Evolutionary conservation across 129 eudicot genomes (phyloP).

Genomic region (Flaveria linearis): DNA sequence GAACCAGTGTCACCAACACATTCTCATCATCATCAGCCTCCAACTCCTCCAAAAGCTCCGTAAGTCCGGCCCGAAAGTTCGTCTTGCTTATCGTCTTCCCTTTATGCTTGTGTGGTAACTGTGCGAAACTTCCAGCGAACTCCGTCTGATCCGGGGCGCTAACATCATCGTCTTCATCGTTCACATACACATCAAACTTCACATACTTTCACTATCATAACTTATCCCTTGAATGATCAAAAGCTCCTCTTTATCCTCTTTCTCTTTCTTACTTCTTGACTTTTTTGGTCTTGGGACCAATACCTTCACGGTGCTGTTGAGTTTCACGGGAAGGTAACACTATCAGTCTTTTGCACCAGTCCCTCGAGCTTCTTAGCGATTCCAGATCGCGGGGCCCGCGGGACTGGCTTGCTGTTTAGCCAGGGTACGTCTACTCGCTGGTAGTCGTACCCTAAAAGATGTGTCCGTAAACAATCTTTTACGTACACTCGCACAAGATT

Average conservation of each 20-base stretch:
- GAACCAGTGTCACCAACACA: slow-evolving; percentile 51
- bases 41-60: slow-evolving; percentile 59
- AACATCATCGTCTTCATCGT: slow-evolving; percentile 56
- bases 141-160: slow-evolving; percentile 55
- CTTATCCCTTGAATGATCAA: slow-evolving; percentile 51
- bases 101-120: slow-evolving; percentile 45
- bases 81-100: slow-evolving; percentile 39
- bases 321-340: slow-evolving; percentile 31
- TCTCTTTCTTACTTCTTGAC: slow-evolving; percentile 48
- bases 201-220: slow-evolving; percentile 44
- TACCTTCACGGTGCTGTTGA: slow-evolving; percentile 44
- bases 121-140: slow-evolving; percentile 61
- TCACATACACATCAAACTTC: slow-evolving; percentile 57
- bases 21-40: slow-evolving; percentile 57
- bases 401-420: slow-evolving; percentile 43
- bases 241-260: slow-evolving; percentile 50
- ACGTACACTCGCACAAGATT: slow-evolving; percentile 49
- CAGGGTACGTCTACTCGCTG: slow-evolving; percentile 51
- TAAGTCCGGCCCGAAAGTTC: slow-evolving; percentile 50
- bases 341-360: slow-evolving; percentile 9
- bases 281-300: slow-evolving; percentile 45
- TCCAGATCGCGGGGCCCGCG: slow-evolving; percentile 34
- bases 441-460: slow-evolving; percentile 46
- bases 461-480: slow-evolving; percentile 35
- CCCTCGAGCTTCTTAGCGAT: slow-evolving; percentile 31